Base-by-base conservation (phyloP, 345 rosid species). In the Brassica nigra region DNA sequence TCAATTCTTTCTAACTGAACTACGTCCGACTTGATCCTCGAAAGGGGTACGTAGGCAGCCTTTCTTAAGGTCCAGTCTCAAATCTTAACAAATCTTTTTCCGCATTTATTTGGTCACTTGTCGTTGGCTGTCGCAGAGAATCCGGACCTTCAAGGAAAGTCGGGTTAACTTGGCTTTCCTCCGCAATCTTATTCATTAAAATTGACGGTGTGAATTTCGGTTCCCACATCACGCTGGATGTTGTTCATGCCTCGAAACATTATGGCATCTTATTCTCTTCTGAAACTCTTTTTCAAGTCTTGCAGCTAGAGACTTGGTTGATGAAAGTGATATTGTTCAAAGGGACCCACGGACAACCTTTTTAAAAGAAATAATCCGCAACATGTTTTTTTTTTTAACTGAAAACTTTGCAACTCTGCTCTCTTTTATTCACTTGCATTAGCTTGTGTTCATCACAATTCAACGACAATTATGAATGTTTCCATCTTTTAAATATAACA, bases 231-330 rank as follows among this genome's bases (percentile, higher is more conserved):
- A 18, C 18, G 44, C 10, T 37, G 18, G 57, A 49, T 49, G 18
- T 49, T 70, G 78, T 82, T 76, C 94, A 89, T 10, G 80, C 64
- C 76, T 89, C 96, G 1, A 83, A 36, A 18, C 55, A 66, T 87
- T 90, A n/a, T 62, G 71, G 55, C 84, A 75, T 64, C 44, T 63
- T 57, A 75, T 86, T 70, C 81, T 85, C 68, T 61, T 80, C 66
- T 72, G 86, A 82, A 83, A 33, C 72, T 84, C 68, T 2, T 69
- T 62, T 36, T 76, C 81, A 10, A 85, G 71, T 58, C 29, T 71
- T 47, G 72, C 62, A 18, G 18, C 18, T 2, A 78, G 66, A 16
- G 87, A 84, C 74, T 86, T 82, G 63, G 75, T 65, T 39, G 61
- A 66, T 18, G 80, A 2, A 4, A 71, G 64, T 65, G 44, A 85